phyloP scores from a whole-genome alignment of 2,329 filamentous ascomycete species.

The Stagonosporopsis rhizophila region DNA sequence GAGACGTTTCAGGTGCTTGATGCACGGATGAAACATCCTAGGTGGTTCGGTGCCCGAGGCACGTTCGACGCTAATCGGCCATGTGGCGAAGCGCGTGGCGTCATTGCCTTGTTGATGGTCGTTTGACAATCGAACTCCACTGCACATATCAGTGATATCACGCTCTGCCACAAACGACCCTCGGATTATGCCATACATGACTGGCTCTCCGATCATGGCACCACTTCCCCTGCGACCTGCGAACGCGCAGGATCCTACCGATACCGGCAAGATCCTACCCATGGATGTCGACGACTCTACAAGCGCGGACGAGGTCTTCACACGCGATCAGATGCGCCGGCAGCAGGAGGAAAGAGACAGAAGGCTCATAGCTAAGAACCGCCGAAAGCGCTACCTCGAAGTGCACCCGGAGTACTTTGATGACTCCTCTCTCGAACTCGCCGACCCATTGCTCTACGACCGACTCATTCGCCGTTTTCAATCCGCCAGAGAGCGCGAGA shows the following conservation, averaged over 20 bases:
- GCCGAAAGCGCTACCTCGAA: constrained; percentile 77
- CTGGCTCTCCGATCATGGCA: constrained; percentile 29
- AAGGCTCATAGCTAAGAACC: constrained; percentile 71
- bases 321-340: constrained; percentile 18
- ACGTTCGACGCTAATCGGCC: constrained; percentile 23
- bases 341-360: constrained; percentile 30
- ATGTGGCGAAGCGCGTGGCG: constrained; percentile 36
- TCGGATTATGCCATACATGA: constrained; percentile 37
- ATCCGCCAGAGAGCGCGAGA: constrained; percentile 73
- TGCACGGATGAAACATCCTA: constrained; percentile 47
- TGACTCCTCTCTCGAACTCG: constrained; percentile 66
- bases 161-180: not conserved
- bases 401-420: constrained; percentile 75
- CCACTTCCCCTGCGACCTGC: constrained; percentile 34
- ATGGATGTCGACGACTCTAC: constrained; percentile 22
- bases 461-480: constrained; percentile 79
- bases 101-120: constrained; percentile 22
- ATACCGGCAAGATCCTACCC: constrained; percentile 10
- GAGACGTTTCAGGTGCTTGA: constrained; percentile 34
- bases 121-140: not conserved
- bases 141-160: not conserved
- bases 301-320: constrained; percentile 25
- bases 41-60: constrained; percentile 28
- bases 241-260: constrained; percentile 20
- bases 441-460: constrained; percentile 82